Evolutionary conservation across 2,329 filamentous ascomycete species (phyloP).

Genomic region (Achaetomium macrosporum): DNA sequence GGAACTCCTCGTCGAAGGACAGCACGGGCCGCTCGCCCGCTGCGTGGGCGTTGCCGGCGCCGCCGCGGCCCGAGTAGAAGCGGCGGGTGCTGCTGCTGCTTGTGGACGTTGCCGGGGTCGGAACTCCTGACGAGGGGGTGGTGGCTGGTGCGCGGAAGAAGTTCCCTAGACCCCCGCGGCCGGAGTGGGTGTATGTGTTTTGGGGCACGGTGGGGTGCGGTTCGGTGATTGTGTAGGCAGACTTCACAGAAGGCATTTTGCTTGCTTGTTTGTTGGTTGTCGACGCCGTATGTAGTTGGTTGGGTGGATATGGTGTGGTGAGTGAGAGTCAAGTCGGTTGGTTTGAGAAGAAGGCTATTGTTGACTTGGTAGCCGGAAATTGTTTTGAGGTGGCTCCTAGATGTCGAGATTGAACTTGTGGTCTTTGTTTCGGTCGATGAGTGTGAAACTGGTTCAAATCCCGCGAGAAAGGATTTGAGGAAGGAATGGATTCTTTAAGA

Average conservation of each 20-base stretch:
- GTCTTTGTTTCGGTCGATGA: not conserved
- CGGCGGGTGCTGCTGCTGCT: conserved; percentile 39
- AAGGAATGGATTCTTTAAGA: conserved; percentile 10
- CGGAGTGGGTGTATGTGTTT: conserved; percentile 46
- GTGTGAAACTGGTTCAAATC: not conserved
- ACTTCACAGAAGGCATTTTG: conserved; percentile 31
- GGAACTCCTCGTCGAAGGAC: conserved; percentile 62
- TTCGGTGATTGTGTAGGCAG: conserved; percentile 40
- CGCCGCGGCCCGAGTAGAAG: conserved; percentile 62
- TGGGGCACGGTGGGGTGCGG: conserved; percentile 42
- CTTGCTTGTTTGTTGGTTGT: conserved; percentile 13
- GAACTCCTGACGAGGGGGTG: conserved; percentile 44
- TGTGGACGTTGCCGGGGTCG: conserved; percentile 38
- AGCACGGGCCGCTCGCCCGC: conserved; percentile 50
- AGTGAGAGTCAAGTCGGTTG: too few relatives aligned
- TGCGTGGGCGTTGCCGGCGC: conserved; percentile 58
- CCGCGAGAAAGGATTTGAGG: not conserved
- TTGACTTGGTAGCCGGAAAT: too few relatives aligned
- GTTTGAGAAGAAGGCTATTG: too few relatives aligned
- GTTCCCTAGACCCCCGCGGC: conserved; percentile 53
- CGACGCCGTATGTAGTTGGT: conserved; percentile 6
- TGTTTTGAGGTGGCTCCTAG: not conserved
- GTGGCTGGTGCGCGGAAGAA: conserved; percentile 43
- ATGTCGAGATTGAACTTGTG: not conserved
- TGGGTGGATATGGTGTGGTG: conserved; percentile 6